Base-by-base conservation (phyloP, 768 basidiomycete genomes). In the Russula sp. region DNA sequence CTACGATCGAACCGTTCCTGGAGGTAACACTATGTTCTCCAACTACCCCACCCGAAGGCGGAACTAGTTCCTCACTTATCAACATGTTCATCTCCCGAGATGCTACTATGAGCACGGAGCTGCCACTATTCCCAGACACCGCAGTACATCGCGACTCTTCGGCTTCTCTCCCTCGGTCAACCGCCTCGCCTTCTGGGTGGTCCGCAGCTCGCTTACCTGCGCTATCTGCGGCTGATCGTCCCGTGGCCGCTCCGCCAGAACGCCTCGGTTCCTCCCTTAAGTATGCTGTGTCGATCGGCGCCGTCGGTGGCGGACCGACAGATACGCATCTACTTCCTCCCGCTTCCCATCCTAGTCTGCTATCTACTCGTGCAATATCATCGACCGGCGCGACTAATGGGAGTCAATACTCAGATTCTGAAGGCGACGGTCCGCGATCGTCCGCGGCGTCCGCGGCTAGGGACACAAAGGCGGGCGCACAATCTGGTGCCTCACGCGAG, bases 71-170 rank as follows among this genome's bases (percentile, higher is more conserved):
- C 66, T 73, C 73, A 16, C 46, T 75, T 36, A 64, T 74, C 57
- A 72, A 67, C 65, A 72, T 74, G 73, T 74, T 73, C 65, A 60
- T 69, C 26, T 72, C 70, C 8, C 67, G 65, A 14, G 50, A 69
- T 3, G 59, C 72, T 0, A 58, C 63, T 10, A 16, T 51, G 3
- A 53, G 46, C 9, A 58, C 57, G 13, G 57, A 65, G 16, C 62
- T 63, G 44, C 72, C 69, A 10, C 50, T 61, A 3, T 66, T 62
- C 16, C 72, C 71, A 3, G 63, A 62, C 8, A 55, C 69, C 48
- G 64, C 40, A 36, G 32, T 34, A 50, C 55, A 68, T 30, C 61
- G 44, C 16, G 66, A 61, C 42, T 65, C 58, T 24, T 7, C 63
- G 22, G 26, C 59, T 20, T 59, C 40, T 57, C 22, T 42, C 5